phyloP scores from a whole-genome alignment of 768 basidiomycete genomes.

The Baorangia bicolor region DNA sequence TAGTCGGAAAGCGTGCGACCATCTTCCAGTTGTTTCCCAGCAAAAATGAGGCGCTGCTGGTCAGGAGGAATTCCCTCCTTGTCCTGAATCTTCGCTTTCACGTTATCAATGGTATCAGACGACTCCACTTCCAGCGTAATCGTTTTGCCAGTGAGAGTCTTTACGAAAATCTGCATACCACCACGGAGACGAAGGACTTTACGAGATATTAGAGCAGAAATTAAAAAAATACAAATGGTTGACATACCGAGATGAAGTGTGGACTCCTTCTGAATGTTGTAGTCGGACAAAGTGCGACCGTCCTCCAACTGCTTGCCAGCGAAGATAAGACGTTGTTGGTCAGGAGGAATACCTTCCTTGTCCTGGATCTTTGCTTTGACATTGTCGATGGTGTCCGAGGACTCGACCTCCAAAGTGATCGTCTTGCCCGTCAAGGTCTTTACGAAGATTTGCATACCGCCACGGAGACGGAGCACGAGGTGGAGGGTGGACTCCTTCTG shows the following conservation, averaged over 20 bases:
- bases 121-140: slow-evolving; percentile 94
- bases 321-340: slow-evolving; percentile 89
- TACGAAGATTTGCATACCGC: slow-evolving; percentile 85
- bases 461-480: slow-evolving; percentile 84
- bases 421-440: slow-evolving; percentile 89
- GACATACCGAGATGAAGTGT: slow-evolving; percentile 51
- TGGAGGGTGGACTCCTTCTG: slow-evolving; percentile 96
- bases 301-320: slow-evolving; percentile 93
- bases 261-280: slow-evolving; percentile 89
- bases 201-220: background rate
- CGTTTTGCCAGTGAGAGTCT: slow-evolving; percentile 87
- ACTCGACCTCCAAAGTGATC: slow-evolving; percentile 88
- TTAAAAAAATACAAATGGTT: fast-evolving
- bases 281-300: slow-evolving; percentile 86
- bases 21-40: slow-evolving; percentile 93
- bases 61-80: slow-evolving; percentile 81
- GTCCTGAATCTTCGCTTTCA: slow-evolving; percentile 80
- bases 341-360: slow-evolving; percentile 87
- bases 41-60: slow-evolving; percentile 89
- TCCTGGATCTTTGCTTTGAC: slow-evolving; percentile 93
- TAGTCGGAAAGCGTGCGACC: slow-evolving; percentile 85
- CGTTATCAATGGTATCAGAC: slow-evolving; percentile 90
- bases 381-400: slow-evolving; percentile 84
- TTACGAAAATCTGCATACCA: slow-evolving; percentile 91
- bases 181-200: slow-evolving; percentile 79